Base-by-base conservation (phyloP, 2,329 filamentous ascomycete species). In the Acarospora socialis region DNA sequence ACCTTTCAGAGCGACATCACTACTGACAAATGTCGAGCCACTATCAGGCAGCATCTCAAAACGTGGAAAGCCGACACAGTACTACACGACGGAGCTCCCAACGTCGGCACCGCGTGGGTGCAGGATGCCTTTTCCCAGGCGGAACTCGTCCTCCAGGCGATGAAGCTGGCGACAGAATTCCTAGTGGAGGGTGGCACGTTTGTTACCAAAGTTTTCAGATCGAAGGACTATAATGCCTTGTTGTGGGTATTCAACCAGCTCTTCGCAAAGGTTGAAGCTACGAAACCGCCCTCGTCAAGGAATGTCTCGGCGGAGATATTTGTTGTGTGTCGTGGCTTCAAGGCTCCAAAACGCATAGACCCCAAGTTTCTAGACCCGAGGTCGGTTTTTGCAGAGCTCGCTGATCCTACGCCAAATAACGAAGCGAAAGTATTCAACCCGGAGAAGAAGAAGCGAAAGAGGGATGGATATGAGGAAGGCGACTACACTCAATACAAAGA, bases 281-380 rank as follows among this genome's bases (percentile, higher is more conserved):
- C 90, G 4, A 98, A 98, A 57, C 90, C 90, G 3, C 90, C 90
- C 0, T 92, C 84, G 1, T 93, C 83, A 6, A 71, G 90, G 63
- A 94, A 92, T 49, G 87, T 98, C 32, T 94, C 84, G 5, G 90
- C 90, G 43, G 90, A 98, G 64, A 95, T 95, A 23, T 98, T 98
- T 63, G 87, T 95, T 42, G 90, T 98, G 20, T 95, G 87, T 59
- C 74, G 78, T 43, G 90, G 87, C 13, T 98, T 75, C 66, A 95
- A 94, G 60, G 87, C 87, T 0, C 90, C 90, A 3, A 95, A 94
- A 60, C 71, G 75, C 41, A 73, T 98, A 37, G 90, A 98, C 49
- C 84, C 87, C 7, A 81, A 81, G 44, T 92, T 98, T 53, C 65
- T 98, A 32, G 90, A 98, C 49, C 74, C 90, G 4, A 74, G 74